Evolutionary conservation across 139 green algal genomes (phyloP).

Genomic region (Coccomyxa sp.): DNA sequence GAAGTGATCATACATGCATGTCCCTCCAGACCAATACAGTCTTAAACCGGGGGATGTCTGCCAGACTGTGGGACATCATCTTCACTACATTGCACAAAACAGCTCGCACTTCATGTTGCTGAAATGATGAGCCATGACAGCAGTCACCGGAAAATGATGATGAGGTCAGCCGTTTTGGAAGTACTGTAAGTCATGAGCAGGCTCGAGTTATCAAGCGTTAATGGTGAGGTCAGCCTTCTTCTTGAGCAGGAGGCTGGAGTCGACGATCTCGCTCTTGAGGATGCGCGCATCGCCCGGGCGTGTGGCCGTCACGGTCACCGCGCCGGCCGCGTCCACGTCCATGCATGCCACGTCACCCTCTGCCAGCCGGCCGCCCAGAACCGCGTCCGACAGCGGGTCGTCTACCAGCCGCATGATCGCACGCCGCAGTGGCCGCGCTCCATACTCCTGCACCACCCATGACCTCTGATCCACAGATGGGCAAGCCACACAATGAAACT

Average conservation of each 20-base stretch:
- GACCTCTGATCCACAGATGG: background rate
- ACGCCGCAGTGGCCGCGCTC: conserved; percentile 53
- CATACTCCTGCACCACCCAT: conserved; percentile 28
- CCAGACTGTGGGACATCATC: too few relatives aligned
- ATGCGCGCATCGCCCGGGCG: background rate
- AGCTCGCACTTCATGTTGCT: too few relatives aligned
- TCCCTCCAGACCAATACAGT: too few relatives aligned
- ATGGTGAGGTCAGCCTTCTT: background rate
- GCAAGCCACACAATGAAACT: background rate
- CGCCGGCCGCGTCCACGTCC: conserved; percentile 6
- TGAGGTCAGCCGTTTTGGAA: too few relatives aligned
- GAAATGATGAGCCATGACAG: too few relatives aligned
- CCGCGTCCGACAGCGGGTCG: conserved; percentile 58
- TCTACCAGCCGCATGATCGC: conserved; percentile 50
- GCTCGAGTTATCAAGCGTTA: background rate
- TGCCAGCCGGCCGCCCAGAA: conserved; percentile 45
- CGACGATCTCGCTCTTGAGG: background rate
- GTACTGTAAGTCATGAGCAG: too few relatives aligned
- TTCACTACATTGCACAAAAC: too few relatives aligned
- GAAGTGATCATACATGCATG: too few relatives aligned
- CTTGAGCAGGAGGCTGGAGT: background rate
- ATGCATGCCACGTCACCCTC: conserved; percentile 20
- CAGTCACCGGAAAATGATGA: too few relatives aligned
- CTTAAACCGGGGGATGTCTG: too few relatives aligned
- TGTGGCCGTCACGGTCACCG: background rate